Evolutionary conservation across 225 moss, liverwort and hornwort genomes (phyloP).

Genomic region (Physcomitrium patens): DNA sequence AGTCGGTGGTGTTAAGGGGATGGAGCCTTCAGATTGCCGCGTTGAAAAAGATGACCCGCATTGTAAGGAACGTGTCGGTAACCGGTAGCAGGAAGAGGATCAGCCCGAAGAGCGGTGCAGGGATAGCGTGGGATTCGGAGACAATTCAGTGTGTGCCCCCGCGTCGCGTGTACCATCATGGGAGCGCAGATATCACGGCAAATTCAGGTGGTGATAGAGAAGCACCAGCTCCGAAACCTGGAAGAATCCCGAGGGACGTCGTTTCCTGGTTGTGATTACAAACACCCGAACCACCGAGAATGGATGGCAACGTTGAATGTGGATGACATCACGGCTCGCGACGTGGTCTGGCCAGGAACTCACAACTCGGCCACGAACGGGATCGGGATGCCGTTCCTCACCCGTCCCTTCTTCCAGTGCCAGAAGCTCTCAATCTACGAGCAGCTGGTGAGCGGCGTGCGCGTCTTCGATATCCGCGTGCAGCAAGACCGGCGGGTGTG

Average conservation of each 20-base stretch:
- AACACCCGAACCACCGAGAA: conserved; percentile 62
- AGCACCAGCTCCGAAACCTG: conserved; percentile 46
- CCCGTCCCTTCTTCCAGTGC: conserved; percentile 63
- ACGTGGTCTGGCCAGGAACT: conserved; percentile 84
- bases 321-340: conserved; percentile 32
- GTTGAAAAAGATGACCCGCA: conserved; percentile 11
- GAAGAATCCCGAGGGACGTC: conserved; percentile 39
- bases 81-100: background rate
- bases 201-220: conserved; percentile 56
- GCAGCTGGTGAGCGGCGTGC: conserved; percentile 78
- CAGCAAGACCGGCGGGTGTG: conserved; percentile 78
- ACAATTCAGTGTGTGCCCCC: background rate
- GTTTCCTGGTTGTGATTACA: conserved; percentile 42
- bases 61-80: conserved; percentile 13
- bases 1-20: background rate
- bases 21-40: background rate
- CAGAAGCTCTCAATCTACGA: conserved; percentile 75
- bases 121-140: background rate
- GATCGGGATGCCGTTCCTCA: conserved; percentile 68
- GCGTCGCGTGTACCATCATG: conserved; percentile 40
- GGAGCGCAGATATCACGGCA: conserved; percentile 65
- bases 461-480: conserved; percentile 83
- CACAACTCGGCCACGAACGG: conserved; percentile 88
- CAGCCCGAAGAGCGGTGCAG: background rate
- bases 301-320: conserved; percentile 69